phyloP scores from a whole-genome alignment of 805 yeast species.

The Monosporozyma servazzii region DNA sequence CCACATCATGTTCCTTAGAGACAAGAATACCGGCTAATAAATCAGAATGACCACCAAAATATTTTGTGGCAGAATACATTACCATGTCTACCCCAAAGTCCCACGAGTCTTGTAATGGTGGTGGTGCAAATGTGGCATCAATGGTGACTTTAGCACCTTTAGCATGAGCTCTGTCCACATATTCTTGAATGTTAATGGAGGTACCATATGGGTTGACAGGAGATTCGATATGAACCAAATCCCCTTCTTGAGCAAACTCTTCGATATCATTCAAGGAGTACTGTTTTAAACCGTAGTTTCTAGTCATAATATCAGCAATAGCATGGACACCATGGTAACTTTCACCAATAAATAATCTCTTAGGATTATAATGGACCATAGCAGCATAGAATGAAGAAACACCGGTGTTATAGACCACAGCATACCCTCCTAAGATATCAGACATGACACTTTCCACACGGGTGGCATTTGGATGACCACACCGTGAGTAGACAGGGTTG shows the following conservation, averaged over 20 bases:
- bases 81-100: conserved; percentile 77
- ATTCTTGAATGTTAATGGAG: conserved; percentile 50
- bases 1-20: conserved; percentile 45
- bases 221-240: conserved; percentile 74
- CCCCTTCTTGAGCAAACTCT: conserved; percentile 44
- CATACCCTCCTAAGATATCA: conserved; percentile 50
- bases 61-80: conserved; percentile 91
- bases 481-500: conserved; percentile 55
- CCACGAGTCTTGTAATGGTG: conserved; percentile 78
- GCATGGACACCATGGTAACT: conserved; percentile 84
- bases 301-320: conserved; percentile 50
- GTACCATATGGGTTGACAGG: conserved; percentile 82
- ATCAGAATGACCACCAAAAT: conserved; percentile 94
- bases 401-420: conserved; percentile 70
- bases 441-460: conserved; percentile 60
- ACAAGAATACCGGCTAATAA: conserved; percentile 72
- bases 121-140: conserved; percentile 92
- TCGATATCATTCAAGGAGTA: conserved; percentile 45
- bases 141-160: conserved; percentile 65
- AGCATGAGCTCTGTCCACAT: conserved; percentile 63
- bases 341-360: conserved; percentile 60
- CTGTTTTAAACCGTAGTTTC: conserved; percentile 49
- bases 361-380: conserved; percentile 62
- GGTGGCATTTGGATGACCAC: conserved; percentile 62
- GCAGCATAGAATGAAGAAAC: conserved; percentile 73